These are phyloP conservation scores for Talaromyces sp. DNA, from an alignment of 2,329 filamentous ascomycete species.

Conservation along the genomic window DNA sequence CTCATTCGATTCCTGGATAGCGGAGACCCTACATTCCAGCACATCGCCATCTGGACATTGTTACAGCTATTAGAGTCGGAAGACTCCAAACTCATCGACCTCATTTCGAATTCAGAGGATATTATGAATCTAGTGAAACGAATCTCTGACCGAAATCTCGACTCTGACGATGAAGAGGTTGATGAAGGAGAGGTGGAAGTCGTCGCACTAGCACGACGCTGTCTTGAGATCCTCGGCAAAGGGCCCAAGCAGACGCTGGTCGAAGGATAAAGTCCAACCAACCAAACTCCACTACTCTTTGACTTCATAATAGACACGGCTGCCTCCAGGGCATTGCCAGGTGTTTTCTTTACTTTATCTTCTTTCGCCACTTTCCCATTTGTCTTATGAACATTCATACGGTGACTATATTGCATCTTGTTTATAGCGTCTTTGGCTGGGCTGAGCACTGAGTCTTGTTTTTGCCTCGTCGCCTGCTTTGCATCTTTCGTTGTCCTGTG, in stretches of 20 bases:
- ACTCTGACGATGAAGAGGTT: constrained; percentile 79
- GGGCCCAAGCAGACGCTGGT: constrained; percentile 73
- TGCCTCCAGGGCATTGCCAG: neutral
- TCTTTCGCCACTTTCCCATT: neutral
- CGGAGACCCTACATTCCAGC: constrained; percentile 95
- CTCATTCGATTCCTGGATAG: constrained; percentile 88
- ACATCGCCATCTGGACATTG: constrained; percentile 97
- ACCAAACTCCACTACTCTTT: neutral
- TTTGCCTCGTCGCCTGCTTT: neutral
- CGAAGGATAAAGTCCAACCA: constrained; percentile 57
- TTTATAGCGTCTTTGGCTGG: constrained; percentile 18
- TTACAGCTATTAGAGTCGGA: constrained; percentile 94
- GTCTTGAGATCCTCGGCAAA: constrained; percentile 79
- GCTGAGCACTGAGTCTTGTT: constrained; percentile 14
- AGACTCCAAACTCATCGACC: constrained; percentile 80
- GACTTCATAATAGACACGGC: neutral
- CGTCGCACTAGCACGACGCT: constrained; percentile 83
- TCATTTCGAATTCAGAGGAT: constrained; percentile 85
- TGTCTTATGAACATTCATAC: constrained; percentile 10
- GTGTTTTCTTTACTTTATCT: neutral
- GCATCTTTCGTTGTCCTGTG: constrained; percentile 6
- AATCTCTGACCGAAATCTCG: constrained; percentile 85
- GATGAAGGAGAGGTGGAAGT: constrained; percentile 93
- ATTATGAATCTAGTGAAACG: constrained; percentile 87
- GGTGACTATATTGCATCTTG: constrained; percentile 15